Conservation (phyloP, 768 basidiomycete species). For the Hortiboletus flavorubellus region DNA sequence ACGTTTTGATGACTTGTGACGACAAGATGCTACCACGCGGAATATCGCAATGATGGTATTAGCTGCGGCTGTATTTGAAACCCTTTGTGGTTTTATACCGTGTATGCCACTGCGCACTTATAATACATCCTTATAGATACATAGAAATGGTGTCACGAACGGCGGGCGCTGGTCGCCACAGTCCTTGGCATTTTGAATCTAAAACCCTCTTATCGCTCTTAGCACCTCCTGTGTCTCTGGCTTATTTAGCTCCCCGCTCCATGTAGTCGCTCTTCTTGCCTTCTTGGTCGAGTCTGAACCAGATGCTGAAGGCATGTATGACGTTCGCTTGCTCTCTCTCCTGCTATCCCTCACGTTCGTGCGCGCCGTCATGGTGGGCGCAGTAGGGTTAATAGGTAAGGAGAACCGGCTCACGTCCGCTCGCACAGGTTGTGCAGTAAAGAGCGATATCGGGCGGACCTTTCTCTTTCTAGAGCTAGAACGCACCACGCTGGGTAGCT, state of each 20-base stretch:
- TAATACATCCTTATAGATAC: too few relatives aligned
- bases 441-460: conserved; percentile 12
- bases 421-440: conserved; percentile 7
- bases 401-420: conserved; percentile 16
- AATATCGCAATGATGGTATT: not conserved
- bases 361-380: not conserved
- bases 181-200: not conserved
- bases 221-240: conserved; percentile 25
- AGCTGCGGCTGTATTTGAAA: not conserved
- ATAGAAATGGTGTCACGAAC: not conserved
- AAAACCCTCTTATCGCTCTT: conserved; percentile 8
- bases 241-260: conserved; percentile 16
- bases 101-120: too few relatives aligned
- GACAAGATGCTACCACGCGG: too few relatives aligned
- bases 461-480: not conserved
- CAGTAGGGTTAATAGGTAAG: conserved; percentile 5
- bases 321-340: conserved; percentile 2
- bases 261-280: conserved; percentile 17
- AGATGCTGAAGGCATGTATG: not conserved
- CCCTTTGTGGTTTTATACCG: not conserved
- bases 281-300: not conserved
- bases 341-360: not conserved
- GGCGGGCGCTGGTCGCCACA: not conserved
- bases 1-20: not conserved
- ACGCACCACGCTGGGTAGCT: not conserved